These are phyloP conservation scores for Stephania japonica DNA, from an alignment of 164 flowering plant species.

Conservation along the genomic window DNA sequence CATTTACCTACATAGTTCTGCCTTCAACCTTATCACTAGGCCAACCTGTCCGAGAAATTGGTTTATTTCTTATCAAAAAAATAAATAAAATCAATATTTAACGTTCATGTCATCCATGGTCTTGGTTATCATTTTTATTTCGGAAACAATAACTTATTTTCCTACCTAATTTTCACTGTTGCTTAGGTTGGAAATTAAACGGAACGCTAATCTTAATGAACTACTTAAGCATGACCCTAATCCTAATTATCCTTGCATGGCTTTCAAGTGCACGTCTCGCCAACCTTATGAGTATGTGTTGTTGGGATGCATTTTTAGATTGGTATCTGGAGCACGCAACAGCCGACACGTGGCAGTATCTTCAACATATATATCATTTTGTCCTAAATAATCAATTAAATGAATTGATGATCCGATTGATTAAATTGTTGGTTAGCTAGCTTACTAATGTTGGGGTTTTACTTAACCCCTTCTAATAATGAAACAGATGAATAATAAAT, in stretches of 20 bases:
- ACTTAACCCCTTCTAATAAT: no score
- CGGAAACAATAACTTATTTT: neutral
- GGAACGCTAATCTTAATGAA: neutral
- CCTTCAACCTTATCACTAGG: no score
- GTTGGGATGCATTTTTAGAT: neutral
- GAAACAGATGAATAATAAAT: no score
- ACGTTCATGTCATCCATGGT: no score
- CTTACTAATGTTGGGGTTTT: no score
- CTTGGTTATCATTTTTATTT: neutral
- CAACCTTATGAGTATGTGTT: neutral
- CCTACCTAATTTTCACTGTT: neutral
- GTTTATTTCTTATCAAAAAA: no score
- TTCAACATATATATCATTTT: neutral
- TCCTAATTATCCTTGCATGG: neutral
- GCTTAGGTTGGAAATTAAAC: neutral
- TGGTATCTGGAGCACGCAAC: neutral
- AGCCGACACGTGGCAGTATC: neutral
- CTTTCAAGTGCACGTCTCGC: neutral
- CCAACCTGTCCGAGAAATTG: no score
- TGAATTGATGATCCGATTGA: neutral
- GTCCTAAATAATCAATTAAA: neutral
- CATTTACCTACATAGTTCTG: no score
- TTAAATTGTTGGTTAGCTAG: neutral
- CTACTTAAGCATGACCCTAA: neutral
- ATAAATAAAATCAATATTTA: no score